A percentile compares a stretch with the other conserved stretches of the same genome.
Conservation (phyloP, 495 filamentous ascomycete genomes). For the Bryoglossum gracile region DNA sequence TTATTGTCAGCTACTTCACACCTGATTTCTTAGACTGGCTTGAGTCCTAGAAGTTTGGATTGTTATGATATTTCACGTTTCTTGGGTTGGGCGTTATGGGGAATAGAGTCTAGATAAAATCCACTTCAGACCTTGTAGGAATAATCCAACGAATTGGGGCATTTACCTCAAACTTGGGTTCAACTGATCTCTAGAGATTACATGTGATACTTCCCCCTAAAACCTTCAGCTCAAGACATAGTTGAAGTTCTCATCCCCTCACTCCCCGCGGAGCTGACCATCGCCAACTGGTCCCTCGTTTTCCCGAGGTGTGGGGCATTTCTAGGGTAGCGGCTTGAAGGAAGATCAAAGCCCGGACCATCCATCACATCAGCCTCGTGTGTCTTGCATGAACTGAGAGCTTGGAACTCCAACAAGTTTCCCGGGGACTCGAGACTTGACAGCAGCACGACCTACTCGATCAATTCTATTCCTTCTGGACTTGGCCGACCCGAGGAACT, state of each 20-base stretch:
- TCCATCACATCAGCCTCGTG: constrained; percentile 5
- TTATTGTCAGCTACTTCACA: constrained; percentile 89
- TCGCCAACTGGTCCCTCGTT: background rate
- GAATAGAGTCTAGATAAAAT: too few relatives aligned
- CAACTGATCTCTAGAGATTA: too few relatives aligned
- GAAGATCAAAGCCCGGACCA: background rate
- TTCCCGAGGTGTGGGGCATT: constrained; percentile 2
- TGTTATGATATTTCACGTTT: background rate
- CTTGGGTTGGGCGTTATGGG: background rate
- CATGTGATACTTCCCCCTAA: too few relatives aligned
- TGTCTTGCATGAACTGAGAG: too few relatives aligned
- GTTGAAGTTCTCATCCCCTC: too few relatives aligned
- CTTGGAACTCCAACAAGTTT: too few relatives aligned
- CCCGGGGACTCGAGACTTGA: too few relatives aligned
- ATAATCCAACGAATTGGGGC: too few relatives aligned
- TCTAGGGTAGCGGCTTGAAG: constrained; percentile 8
- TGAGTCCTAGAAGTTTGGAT: constrained; percentile 25
- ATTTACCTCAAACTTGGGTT: background rate
- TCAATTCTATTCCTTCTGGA: too few relatives aligned
- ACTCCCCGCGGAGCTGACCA: background rate
- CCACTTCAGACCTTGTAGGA: background rate
- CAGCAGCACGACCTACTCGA: too few relatives aligned
- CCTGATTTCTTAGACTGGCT: constrained; percentile 91
- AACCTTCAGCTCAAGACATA: too few relatives aligned
- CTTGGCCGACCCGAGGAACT: too few relatives aligned